Percentiles rank a stretch among this genome's conserved stretches.
Conservation (phyloP, 1,284 basidiomycete species). For the Cryptococcus hybrid region DNA sequence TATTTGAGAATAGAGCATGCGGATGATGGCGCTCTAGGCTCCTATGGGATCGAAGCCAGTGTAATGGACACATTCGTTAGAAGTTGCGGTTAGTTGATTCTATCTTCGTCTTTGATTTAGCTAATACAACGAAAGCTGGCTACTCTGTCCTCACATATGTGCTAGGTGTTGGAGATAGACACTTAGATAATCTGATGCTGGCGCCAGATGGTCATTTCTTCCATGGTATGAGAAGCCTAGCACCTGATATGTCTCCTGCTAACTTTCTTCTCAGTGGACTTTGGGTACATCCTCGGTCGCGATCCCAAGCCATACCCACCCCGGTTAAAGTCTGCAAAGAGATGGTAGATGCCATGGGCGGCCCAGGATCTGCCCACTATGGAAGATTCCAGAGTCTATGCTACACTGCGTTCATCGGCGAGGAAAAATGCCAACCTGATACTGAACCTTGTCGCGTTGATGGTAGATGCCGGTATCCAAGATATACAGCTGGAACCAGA, state of each 20-base stretch:
- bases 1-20: constrained; percentile 83
- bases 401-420: constrained; percentile 90
- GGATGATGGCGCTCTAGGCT: constrained; percentile 87
- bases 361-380: constrained; percentile 87
- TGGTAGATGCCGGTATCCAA: constrained; percentile 98
- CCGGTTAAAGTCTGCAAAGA: constrained; percentile 99
- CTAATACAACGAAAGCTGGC: constrained; percentile 56
- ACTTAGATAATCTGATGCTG: constrained; percentile 92
- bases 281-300: constrained; percentile 96
- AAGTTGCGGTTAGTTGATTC: constrained; percentile 77
- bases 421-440: constrained; percentile 95
- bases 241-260: neutral
- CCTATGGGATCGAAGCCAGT: constrained; percentile 84
- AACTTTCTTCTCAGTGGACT: constrained; percentile 69
- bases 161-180: constrained; percentile 94
- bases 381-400: constrained; percentile 93
- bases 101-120: neutral
- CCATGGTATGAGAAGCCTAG: constrained; percentile 33
- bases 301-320: constrained; percentile 99
- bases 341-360: constrained; percentile 99
- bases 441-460: constrained; percentile 90
- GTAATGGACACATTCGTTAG: constrained; percentile 96
- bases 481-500: constrained; percentile 81
- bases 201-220: constrained; percentile 76
- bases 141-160: constrained; percentile 98